Conservation (phyloP, 306 rosid genomes). For the Fragaria iinumae region DNA sequence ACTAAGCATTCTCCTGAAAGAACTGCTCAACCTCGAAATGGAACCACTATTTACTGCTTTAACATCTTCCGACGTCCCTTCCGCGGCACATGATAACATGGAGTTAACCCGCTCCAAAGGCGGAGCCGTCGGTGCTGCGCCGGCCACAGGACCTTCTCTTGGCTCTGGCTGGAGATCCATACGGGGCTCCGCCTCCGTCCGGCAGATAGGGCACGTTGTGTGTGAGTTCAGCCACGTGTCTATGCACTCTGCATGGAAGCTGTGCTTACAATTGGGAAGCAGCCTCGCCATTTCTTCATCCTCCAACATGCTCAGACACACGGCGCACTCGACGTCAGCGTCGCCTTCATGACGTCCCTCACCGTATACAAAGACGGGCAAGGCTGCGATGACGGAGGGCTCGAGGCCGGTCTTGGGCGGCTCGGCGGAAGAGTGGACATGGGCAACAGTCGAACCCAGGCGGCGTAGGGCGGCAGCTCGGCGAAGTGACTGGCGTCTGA, state of each 20-base stretch:
- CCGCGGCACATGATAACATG: conserved; percentile 10
- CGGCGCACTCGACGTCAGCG: conserved; percentile 39
- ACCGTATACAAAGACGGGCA: conserved; percentile 43
- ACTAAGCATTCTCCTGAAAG: conserved; percentile 53
- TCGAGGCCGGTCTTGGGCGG: conserved; percentile 44
- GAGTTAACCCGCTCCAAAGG: conserved; percentile 11
- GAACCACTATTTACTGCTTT: conserved; percentile 31
- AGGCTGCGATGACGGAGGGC: conserved; percentile 33
- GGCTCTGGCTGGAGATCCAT: conserved; percentile 26
- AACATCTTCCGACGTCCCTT: conserved; percentile 34
- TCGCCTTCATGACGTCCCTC: neutral
- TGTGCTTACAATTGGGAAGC: conserved; percentile 63
- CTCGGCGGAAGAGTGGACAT: conserved; percentile 21
- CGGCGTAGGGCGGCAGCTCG: conserved; percentile 41
- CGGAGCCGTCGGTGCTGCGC: conserved; percentile 21
- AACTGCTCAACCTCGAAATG: conserved; percentile 38
- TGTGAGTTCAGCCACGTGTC: conserved; percentile 57
- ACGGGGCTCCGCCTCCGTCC: conserved; percentile 42
- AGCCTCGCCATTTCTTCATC: conserved; percentile 40
- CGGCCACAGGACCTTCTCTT: conserved; percentile 41
- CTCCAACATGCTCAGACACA: conserved; percentile 51
- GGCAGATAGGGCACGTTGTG: conserved; percentile 60
- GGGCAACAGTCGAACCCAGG: conserved; percentile 42
- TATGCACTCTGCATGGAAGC: conserved; percentile 53
- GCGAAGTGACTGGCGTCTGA: conserved; percentile 65